A percentile compares a stretch with the other conserved stretches of the same genome.
phyloP scores from a whole-genome alignment of 768 basidiomycete species.

The Lactarius deliciosus region DNA sequence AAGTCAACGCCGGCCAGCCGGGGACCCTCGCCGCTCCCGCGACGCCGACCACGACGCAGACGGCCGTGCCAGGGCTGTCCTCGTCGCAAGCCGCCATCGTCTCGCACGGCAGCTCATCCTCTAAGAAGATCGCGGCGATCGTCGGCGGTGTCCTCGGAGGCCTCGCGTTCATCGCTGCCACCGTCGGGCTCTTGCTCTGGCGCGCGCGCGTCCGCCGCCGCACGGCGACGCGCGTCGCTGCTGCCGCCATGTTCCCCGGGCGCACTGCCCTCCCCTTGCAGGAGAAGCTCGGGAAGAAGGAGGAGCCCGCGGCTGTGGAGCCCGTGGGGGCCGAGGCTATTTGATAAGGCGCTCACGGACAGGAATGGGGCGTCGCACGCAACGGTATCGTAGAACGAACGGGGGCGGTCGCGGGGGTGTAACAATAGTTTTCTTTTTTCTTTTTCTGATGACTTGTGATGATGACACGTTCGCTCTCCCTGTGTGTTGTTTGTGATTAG shows the following conservation, averaged over 20 bases:
- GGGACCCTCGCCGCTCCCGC: not conserved
- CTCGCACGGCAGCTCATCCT: not conserved
- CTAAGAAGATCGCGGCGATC: not conserved
- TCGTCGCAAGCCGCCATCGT: not conserved
- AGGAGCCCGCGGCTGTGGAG: not conserved
- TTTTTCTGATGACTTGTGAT: not conserved
- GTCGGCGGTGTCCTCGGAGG: slow-evolving; percentile 11
- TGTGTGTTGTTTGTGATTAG: not conserved
- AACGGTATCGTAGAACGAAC: not conserved
- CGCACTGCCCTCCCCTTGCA: not conserved
- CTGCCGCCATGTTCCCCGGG: slow-evolving; percentile 8
- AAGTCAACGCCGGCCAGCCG: not conserved
- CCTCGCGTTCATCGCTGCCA: not conserved
- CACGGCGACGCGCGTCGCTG: slow-evolving; percentile 5
- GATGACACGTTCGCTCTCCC: not conserved
- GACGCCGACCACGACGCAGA: slow-evolving; percentile 10
- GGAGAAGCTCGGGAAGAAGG: slow-evolving; percentile 12
- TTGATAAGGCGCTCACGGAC: not conserved
- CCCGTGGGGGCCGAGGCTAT: not conserved
- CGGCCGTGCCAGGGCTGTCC: slow-evolving; percentile 10
- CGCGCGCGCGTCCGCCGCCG: slow-evolving; percentile 19
- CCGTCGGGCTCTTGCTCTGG: slow-evolving; percentile 5
- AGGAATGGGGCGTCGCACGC: not conserved
- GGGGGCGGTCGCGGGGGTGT: too few species aligned
- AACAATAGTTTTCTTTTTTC: too few species aligned